A percentile compares a stretch with the other conserved stretches of the same genome.
Conservation (phyloP, 2,329 filamentous ascomycete genomes). For the Nemania bipapillata region DNA sequence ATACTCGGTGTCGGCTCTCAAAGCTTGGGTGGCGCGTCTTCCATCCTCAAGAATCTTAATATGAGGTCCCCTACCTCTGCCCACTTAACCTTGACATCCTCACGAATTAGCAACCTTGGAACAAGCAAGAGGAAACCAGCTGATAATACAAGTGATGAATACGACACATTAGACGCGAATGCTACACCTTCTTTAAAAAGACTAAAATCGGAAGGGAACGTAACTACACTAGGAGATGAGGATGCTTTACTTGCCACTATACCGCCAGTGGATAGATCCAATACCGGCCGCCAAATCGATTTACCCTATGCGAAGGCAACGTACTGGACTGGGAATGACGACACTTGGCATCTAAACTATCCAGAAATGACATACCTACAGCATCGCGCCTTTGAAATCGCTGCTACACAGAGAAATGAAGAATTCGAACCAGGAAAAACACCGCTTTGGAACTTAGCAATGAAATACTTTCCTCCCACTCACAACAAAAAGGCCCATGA, state of each 20-base stretch:
- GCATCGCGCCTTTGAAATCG: slow-evolving; percentile 65
- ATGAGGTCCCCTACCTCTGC: slow-evolving; percentile 54
- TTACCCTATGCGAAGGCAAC: slow-evolving; percentile 65
- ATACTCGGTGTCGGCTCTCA: slow-evolving; percentile 58
- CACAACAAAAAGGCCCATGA: slow-evolving; percentile 39
- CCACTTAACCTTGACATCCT: slow-evolving; percentile 41
- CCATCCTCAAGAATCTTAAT: slow-evolving; percentile 57
- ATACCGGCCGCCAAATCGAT: slow-evolving; percentile 68
- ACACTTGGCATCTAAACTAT: slow-evolving; percentile 70
- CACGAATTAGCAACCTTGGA: slow-evolving; percentile 53
- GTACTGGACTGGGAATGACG: slow-evolving; percentile 68
- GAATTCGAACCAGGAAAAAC: slow-evolving; percentile 64
- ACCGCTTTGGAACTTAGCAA: slow-evolving; percentile 66
- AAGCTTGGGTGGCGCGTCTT: slow-evolving; percentile 64
- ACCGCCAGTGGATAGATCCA: slow-evolving; percentile 60
- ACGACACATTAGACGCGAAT: slow-evolving; percentile 50
- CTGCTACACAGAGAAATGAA: slow-evolving; percentile 62
- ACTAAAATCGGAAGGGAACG: slow-evolving; percentile 62
- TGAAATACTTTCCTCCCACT: slow-evolving; percentile 67
- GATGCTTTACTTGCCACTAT: slow-evolving; percentile 61
- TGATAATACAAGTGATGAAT: slow-evolving; percentile 64
- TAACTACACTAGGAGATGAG: slow-evolving; percentile 57
- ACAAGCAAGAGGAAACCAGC: slow-evolving; percentile 68
- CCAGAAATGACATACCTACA: slow-evolving; percentile 72
- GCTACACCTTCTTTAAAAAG: slow-evolving; percentile 66